Conservation (phyloP, 495 filamentous ascomycete genomes). For the Penicillium samsonianum region DNA sequence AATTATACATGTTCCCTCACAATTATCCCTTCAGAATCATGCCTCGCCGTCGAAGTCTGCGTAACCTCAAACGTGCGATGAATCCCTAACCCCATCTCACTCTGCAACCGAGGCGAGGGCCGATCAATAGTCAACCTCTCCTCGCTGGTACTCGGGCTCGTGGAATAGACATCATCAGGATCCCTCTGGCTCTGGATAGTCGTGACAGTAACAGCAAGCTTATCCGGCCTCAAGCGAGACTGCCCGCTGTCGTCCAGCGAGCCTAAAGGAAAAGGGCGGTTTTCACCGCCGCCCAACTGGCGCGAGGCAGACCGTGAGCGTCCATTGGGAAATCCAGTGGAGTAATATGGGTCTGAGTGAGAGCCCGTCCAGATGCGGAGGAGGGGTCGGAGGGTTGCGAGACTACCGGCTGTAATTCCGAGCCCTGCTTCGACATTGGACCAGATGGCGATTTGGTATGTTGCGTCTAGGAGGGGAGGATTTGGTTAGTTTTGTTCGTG, state of each 20-base stretch:
- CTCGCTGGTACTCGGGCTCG: constrained; percentile 37
- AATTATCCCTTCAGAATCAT: constrained; percentile 11
- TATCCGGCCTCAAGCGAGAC: constrained; percentile 38
- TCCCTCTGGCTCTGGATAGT: constrained; percentile 41
- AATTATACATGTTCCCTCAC: constrained; percentile 35
- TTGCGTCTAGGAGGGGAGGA: constrained; percentile 31
- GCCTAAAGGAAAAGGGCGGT: constrained; percentile 27
- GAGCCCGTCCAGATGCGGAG: constrained; percentile 41
- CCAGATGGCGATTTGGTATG: constrained; percentile 47
- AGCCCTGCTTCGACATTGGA: constrained; percentile 47
- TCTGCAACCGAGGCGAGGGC: constrained; percentile 2
- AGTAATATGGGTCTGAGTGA: constrained; percentile 24
- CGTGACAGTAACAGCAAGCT: constrained; percentile 41
- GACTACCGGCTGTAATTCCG: constrained; percentile 49
- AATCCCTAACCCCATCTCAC: constrained; percentile 34
- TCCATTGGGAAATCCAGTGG: constrained; percentile 26
- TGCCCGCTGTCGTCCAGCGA: constrained; percentile 31
- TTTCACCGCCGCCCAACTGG: constrained; percentile 7
- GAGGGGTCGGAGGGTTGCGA: constrained; percentile 50
- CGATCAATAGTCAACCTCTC: constrained; percentile 33
- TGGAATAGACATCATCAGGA: constrained; percentile 22
- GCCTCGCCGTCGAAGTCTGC: constrained; percentile 27
- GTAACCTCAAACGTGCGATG: constrained; percentile 42
- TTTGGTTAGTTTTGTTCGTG: constrained; percentile 2
- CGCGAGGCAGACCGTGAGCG: constrained; percentile 26